These are phyloP conservation scores for Nicotiana obtusifolia DNA, from an alignment of 257 asterid species.

Conservation along the genomic window DNA sequence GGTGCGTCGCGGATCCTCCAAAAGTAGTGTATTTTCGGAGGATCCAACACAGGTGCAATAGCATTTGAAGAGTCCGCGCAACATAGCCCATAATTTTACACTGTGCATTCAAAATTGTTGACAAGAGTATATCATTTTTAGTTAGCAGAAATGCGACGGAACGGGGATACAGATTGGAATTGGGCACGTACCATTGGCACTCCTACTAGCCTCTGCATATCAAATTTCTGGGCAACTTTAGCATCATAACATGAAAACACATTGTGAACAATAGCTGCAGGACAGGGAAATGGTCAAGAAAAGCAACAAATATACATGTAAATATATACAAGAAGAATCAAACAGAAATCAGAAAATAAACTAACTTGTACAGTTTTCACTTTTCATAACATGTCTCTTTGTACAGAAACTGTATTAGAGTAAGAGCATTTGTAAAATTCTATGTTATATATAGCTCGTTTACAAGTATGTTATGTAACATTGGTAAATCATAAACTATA, in stretches of 20 bases:
- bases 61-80: too few species aligned
- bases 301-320: background rate
- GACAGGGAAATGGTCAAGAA: background rate
- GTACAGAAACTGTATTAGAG: background rate
- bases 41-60: too few species aligned
- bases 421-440: background rate
- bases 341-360: background rate
- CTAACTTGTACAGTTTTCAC: background rate
- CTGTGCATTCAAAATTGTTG: background rate
- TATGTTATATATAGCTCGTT: background rate
- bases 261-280: background rate
- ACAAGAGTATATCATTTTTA: conserved; percentile 21
- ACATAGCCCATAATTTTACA: background rate
- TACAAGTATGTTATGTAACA: background rate
- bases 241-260: conserved; percentile 28
- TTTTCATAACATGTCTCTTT: background rate
- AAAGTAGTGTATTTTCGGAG: too few species aligned
- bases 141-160: conserved; percentile 67
- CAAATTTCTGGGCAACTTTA: conserved; percentile 51
- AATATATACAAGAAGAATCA: background rate
- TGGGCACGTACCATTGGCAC: conserved; percentile 83
- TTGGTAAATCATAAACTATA: too few species aligned
- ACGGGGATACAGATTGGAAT: conserved; percentile 45
- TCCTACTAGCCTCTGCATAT: conserved; percentile 67
- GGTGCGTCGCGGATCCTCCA: too few species aligned